Evolutionary conservation across 2,329 filamentous ascomycete genomes (phyloP), one percentile per base, ranked within the genome.

Genomic region (Pseudogymnoascus sp.): DNA sequence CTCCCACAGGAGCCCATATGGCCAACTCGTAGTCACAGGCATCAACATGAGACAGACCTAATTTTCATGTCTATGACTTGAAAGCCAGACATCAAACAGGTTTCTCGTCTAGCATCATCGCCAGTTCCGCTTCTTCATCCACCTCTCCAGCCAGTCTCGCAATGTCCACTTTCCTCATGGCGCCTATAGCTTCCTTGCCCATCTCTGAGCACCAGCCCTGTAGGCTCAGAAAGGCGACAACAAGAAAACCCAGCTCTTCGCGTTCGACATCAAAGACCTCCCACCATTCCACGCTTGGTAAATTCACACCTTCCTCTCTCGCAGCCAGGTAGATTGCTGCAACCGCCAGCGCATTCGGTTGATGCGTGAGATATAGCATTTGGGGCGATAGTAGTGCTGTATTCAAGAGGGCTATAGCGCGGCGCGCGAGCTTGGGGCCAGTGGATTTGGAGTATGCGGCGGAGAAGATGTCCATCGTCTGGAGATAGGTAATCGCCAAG

Each of bases 191-290:
- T 19, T 58, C 45, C 15, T 52, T 52, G 5, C 45, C 45, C 26
- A 52, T 52, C 45, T 52, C 26, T 33, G 45, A 26, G 26, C 45
- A 52, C 34, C 68, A 90, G 0, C 82, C 84, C 63, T 88, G 85
- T 59, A 95, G 76, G 67, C 92, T 96, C 63, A 84, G 78, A 81
- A 96, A 82, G 0, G 81, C 91, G 9, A 96, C 89, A 3, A 95
- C 91, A 61, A 97, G 74, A 67, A 97, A 97, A 0, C 94, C 94
- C 34, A 99, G 78, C 71, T 96, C 91, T 76, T 99, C 94, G 57
- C 94, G 80, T 68, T 96, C 92, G 6, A 94, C 89, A 72, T 99
- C 94, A 71, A 97, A 97, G 0, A 97, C 90, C 73, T 96, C 92
- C 94, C 94, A 99, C 94, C 94, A 99, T 64, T 90, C 86, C 55